Percentiles rank a stretch among this genome's conserved stretches.
Evolutionary conservation across 1,139 yeast genomes (phyloP).

Genomic region (Debaryomyces robertsiae): DNA sequence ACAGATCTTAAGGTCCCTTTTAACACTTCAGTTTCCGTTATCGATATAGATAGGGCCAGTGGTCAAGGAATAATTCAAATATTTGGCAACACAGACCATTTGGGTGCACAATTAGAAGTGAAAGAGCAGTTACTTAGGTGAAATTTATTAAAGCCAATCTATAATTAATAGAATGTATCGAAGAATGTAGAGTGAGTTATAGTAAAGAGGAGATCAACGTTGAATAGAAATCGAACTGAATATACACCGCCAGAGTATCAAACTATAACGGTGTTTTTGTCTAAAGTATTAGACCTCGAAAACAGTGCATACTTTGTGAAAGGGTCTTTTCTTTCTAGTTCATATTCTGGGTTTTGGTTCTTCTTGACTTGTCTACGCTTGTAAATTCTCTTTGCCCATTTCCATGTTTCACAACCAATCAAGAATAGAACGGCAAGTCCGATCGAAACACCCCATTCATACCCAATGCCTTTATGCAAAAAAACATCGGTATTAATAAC

Average conservation of each 20-base stretch:
- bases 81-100: constrained; percentile 65
- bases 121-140: constrained; percentile 47
- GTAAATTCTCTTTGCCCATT: constrained; percentile 61
- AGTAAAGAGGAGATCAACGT: not conserved
- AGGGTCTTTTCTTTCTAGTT: constrained; percentile 64
- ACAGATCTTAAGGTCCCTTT: constrained; percentile 61
- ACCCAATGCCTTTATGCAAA: constrained; percentile 67
- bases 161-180: constrained; percentile 1
- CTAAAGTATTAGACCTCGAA: constrained; percentile 50
- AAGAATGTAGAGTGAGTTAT: not conserved
- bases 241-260: constrained; percentile 1
- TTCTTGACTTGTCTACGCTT: constrained; percentile 34
- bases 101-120: constrained; percentile 59
- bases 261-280: constrained; percentile 15
- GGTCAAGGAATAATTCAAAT: constrained; percentile 45
- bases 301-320: constrained; percentile 64
- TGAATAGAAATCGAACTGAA: no score
- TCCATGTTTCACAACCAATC: constrained; percentile 62
- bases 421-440: constrained; percentile 63
- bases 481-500: constrained; percentile 80
- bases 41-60: constrained; percentile 50
- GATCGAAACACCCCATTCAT: constrained; percentile 80
- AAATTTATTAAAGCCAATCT: constrained; percentile 3
- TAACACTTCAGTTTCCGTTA: constrained; percentile 70
- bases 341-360: constrained; percentile 62